A percentile compares a stretch with the other conserved stretches of the same genome.
Evolutionary conservation across 306 rosid genomes (phyloP).

Genomic region (Aeschynomene evenia): DNA sequence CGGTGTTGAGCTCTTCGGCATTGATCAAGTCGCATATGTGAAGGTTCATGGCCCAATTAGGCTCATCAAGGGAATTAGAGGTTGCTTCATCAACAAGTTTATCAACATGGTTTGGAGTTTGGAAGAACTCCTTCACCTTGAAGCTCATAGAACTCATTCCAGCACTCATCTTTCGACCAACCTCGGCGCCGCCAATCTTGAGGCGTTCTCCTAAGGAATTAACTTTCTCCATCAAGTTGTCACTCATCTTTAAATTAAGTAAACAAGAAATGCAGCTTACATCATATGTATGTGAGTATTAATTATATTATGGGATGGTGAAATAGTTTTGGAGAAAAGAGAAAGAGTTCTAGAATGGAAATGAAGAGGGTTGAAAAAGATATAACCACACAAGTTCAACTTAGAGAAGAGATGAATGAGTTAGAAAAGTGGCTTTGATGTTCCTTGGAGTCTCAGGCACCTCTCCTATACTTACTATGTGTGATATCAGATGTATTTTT

Average conservation of each 20-base stretch:
- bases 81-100: slow-evolving; percentile 78
- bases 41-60: slow-evolving; percentile 83
- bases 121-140: slow-evolving; percentile 84
- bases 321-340: too few species aligned
- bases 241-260: slow-evolving; percentile 46
- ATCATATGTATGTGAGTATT: too few species aligned
- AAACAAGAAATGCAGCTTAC: too few species aligned
- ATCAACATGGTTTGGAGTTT: slow-evolving; percentile 69
- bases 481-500: not conserved
- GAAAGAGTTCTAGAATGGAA: not conserved
- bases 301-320: too few species aligned
- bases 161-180: slow-evolving; percentile 79
- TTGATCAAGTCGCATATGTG: slow-evolving; percentile 74
- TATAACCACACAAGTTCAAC: not conserved
- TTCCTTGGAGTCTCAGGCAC: not conserved
- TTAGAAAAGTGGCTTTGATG: not conserved
- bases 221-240: slow-evolving; percentile 82
- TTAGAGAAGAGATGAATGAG: not conserved
- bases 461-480: too few species aligned
- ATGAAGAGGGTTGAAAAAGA: not conserved
- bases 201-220: slow-evolving; percentile 82
- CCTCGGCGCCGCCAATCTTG: slow-evolving; percentile 75
- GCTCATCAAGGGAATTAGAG: slow-evolving; percentile 68
- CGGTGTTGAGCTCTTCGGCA: slow-evolving; percentile 52
- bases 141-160: slow-evolving; percentile 83